A percentile compares a stretch with the other conserved stretches of the same genome.
Conservation (phyloP, 805 yeast species). For the Starmerella gropengiesseri region DNA sequence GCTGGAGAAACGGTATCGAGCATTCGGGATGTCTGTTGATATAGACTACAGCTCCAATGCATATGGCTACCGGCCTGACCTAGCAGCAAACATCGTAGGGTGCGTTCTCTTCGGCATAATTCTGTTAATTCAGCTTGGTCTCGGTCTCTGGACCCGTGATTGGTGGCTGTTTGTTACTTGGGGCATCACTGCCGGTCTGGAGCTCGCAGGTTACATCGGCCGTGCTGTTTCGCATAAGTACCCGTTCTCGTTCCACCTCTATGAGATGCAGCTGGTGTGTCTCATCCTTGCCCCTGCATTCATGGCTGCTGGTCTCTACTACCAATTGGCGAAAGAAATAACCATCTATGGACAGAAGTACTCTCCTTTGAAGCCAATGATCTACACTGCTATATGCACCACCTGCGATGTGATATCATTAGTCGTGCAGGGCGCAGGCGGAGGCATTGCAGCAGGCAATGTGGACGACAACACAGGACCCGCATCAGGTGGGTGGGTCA, state of each 20-base stretch:
- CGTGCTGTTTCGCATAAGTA: constrained; percentile 39
- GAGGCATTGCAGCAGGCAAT: constrained; percentile 49
- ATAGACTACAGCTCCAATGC: no score
- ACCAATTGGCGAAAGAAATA: constrained; percentile 53
- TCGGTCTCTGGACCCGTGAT: constrained; percentile 41
- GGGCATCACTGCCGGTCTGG: constrained; percentile 46
- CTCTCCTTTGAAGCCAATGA: constrained; percentile 45
- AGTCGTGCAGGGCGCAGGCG: constrained; percentile 63
- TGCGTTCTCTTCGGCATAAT: constrained; percentile 44
- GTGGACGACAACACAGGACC: constrained; percentile 32
- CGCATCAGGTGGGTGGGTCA: constrained; percentile 46
- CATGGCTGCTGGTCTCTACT: constrained; percentile 75
- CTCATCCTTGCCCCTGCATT: constrained; percentile 75
- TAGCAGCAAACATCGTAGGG: constrained; percentile 50
- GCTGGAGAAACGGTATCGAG: no score
- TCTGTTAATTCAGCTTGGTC: constrained; percentile 33
- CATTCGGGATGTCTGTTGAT: no score
- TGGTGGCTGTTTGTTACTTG: constrained; percentile 58
- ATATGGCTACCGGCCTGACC: constrained; percentile 34
- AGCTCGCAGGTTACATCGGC: constrained; percentile 58
- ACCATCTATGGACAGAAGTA: constrained; percentile 48
- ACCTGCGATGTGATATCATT: constrained; percentile 54
- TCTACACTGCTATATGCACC: constrained; percentile 55
- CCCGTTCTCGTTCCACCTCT: constrained; percentile 33
- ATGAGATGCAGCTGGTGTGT: constrained; percentile 52